phyloP scores from a whole-genome alignment of 805 yeast species.

The Jamesozyma rosinii region DNA sequence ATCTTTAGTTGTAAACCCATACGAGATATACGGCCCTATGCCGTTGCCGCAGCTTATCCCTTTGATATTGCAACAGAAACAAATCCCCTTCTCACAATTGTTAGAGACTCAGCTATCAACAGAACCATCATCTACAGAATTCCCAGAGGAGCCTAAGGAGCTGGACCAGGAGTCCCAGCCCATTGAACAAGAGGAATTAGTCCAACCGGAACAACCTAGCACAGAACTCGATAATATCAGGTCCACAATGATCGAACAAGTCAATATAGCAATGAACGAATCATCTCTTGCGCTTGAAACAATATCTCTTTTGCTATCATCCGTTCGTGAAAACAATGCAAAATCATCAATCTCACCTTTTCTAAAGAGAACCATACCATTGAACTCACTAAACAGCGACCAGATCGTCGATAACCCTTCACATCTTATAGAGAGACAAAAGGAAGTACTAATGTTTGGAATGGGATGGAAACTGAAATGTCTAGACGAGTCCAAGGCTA shows the following conservation, averaged over 20 bases:
- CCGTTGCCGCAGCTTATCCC: slow-evolving; percentile 50
- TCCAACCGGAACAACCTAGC: neutral
- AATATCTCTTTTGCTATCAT: slow-evolving; percentile 71
- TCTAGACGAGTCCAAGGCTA: slow-evolving; percentile 43
- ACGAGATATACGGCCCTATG: slow-evolving; percentile 30
- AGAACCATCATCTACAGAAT: neutral
- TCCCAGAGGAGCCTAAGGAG: neutral
- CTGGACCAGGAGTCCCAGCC: neutral
- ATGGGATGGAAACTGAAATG: slow-evolving; percentile 81
- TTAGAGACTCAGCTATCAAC: slow-evolving; percentile 4
- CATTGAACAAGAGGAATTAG: neutral
- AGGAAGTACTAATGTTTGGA: slow-evolving; percentile 24
- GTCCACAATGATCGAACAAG: slow-evolving; percentile 41
- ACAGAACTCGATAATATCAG: slow-evolving; percentile 33
- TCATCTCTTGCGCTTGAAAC: slow-evolving; percentile 82
- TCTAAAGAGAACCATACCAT: slow-evolving; percentile 60
- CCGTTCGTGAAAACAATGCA: slow-evolving; percentile 78
- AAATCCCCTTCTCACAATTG: slow-evolving; percentile 9
- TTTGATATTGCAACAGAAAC: slow-evolving; percentile 35
- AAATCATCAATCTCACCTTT: slow-evolving; percentile 82
- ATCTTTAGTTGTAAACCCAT: slow-evolving; percentile 23
- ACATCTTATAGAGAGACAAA: slow-evolving; percentile 15
- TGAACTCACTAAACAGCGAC: slow-evolving; percentile 58
- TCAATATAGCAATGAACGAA: slow-evolving; percentile 73
- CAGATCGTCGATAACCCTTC: slow-evolving; percentile 16